Evolutionary conservation across 371 early-diverging fungal genomes (phyloP).

Genomic region (Encephalitozoon intestinalis): DNA sequence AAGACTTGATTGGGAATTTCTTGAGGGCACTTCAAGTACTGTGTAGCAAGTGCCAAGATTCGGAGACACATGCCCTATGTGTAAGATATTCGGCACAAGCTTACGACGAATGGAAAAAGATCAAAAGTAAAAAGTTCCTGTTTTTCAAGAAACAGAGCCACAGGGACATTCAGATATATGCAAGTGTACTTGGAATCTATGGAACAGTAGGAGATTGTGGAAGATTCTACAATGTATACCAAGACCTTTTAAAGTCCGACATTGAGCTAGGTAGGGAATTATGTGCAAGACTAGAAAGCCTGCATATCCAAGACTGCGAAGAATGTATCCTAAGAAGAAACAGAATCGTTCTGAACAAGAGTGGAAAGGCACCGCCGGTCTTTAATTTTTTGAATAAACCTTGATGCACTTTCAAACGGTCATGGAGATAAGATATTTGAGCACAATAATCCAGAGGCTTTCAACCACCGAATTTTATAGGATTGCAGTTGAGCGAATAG

Average conservation of each 20-base stretch:
- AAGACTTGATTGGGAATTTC: conserved; percentile 8
- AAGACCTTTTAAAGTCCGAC: conserved; percentile 13
- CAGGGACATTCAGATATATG: neutral
- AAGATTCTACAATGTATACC: conserved; percentile 21
- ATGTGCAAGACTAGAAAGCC: neutral
- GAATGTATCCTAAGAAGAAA: conserved; percentile 8
- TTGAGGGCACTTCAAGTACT: conserved; percentile 11
- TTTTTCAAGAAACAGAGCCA: neutral
- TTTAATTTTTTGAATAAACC: neutral
- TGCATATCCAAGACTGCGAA: conserved; percentile 6
- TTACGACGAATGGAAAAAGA: conserved; percentile 30
- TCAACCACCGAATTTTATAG: neutral
- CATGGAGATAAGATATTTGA: no score
- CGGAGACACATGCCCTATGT: conserved; percentile 17
- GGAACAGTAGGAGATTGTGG: neutral
- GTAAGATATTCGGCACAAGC: conserved; percentile 14
- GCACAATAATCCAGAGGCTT: neutral
- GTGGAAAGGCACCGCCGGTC: neutral
- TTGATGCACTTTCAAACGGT: neutral
- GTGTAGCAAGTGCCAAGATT: conserved; percentile 15
- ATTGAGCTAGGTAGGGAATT: conserved; percentile 4
- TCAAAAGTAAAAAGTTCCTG: neutral
- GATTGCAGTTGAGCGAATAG: neutral
- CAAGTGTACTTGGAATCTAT: conserved; percentile 20
- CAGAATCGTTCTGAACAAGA: neutral